Base-by-base conservation (phyloP, 1,284 basidiomycete genomes). In the Abortiporus biennis region DNA sequence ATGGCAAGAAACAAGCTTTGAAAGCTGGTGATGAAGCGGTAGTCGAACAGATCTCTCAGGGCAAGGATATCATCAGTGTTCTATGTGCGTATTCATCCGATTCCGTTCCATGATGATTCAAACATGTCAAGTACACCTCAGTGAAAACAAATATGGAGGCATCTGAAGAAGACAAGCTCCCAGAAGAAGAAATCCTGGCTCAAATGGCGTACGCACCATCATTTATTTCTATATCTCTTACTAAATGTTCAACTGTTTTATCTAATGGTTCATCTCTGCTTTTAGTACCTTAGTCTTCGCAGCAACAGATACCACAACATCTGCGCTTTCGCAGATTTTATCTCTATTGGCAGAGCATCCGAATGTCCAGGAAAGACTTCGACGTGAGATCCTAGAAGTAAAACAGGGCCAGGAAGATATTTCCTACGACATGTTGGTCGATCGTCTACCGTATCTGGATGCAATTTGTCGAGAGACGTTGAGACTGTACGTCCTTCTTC, bases 11-110 rank as follows among this genome's bases (percentile, higher is more conserved):
- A 20, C 50, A 51, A 6, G 48, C 48, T 1, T 43, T 59, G 6
- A 35, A 33, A 12, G 31, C 43, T 19, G 54, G 53, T 1, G 53
- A 57, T 30, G 49, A 47, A 20, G 48, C 48, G 2, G 35, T 51
- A 8, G 31, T 40, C 27, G 45, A 43, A 20, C 61, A 66, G 40
- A 54, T 68, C 23, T 59, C 56, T 3, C 52, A 63, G 39, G 69
- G 67, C 6, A 67, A 65, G 43, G 72, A 75, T 47, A 57, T 73
- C 34, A 63, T 72, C 48, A 71, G 68, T 42, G 59, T 72, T n/a
- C 43, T 62, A 2, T 40, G 62, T 74, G 36, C 51, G 69, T 56
- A 8, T 6, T 12, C 3, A 31, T 33, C n/a, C n/a, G n/a, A 13
- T 17, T 2, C 2, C n/a, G 3, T 20, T 21, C 27, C 20, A 23